Percentiles rank a stretch among this genome's conserved stretches.
These are phyloP conservation scores for Sutorius eximius DNA, from an alignment of 1,284 basidiomycete genomes.

Conservation along the genomic window DNA sequence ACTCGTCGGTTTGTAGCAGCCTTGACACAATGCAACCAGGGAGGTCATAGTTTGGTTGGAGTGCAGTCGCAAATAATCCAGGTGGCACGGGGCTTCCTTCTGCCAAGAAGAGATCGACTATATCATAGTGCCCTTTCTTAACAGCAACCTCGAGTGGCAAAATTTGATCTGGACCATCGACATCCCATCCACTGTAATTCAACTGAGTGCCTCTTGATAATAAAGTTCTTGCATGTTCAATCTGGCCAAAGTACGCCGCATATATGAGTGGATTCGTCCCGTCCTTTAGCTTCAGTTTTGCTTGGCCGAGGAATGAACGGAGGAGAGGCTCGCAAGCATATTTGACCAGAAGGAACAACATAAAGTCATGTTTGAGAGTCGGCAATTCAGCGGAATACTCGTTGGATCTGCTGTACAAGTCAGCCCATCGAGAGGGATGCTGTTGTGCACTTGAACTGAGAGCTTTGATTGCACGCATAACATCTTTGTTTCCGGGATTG, in stretches of 20 bases:
- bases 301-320: background rate
- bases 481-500: background rate
- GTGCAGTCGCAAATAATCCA: background rate
- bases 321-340: constrained; percentile 2
- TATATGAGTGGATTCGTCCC: constrained; percentile 18
- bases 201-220: constrained; percentile 1
- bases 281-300: background rate
- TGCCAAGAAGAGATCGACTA: constrained; percentile 6
- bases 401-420: background rate
- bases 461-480: background rate
- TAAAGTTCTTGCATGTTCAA: constrained; percentile 5
- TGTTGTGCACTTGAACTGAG: background rate
- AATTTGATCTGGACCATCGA: background rate
- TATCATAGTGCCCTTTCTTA: fast-evolving
- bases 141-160: constrained; percentile 12
- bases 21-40: background rate
- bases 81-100: constrained; percentile 11
- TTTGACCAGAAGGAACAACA: constrained; percentile 6
- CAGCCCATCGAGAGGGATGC: background rate
- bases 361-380: constrained; percentile 6
- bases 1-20: constrained; percentile 14
- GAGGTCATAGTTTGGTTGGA: background rate
- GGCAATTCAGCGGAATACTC: fast-evolving
- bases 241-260: background rate
- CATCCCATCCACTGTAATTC: background rate